Percentiles rank a stretch among this genome's conserved stretches.
These are phyloP conservation scores for Amphirosellinia nigrospora DNA, from an alignment of 495 filamentous ascomycete species.

Conservation along the genomic window DNA sequence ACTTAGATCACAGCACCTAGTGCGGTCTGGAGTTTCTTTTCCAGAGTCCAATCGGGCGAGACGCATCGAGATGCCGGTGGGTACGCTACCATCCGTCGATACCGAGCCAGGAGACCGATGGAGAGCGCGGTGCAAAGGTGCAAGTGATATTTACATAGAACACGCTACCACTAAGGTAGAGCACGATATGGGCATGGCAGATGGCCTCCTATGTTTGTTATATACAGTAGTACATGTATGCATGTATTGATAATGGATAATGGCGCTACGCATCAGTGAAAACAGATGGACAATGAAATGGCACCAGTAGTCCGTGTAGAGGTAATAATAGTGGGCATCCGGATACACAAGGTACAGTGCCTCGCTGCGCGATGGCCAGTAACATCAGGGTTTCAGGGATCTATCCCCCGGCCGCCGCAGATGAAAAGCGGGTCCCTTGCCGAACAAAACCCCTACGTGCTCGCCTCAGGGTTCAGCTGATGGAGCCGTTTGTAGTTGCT, in stretches of 20 bases:
- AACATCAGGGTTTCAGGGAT: neutral
- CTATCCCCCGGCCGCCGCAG: neutral
- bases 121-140: too few species aligned
- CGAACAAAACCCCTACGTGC: neutral
- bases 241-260: too few species aligned
- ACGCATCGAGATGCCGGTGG: neutral
- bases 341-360: neutral
- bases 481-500: neutral
- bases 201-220: too few species aligned
- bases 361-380: neutral
- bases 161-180: neutral
- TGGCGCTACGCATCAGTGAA: too few species aligned
- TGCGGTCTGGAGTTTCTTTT: neutral
- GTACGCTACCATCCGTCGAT: neutral
- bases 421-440: neutral
- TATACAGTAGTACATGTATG: too few species aligned
- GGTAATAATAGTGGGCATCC: too few species aligned
- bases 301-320: neutral
- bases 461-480: constrained; percentile 8
- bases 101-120: too few species aligned
- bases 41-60: neutral
- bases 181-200: too few species aligned
- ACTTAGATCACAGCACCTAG: constrained; percentile 1
- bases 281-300: neutral
- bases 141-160: neutral